Percentiles rank a stretch among this genome's conserved stretches.
Evolutionary conservation across 495 filamentous ascomycete species (phyloP).

Genomic region (Penicillium salamii): DNA sequence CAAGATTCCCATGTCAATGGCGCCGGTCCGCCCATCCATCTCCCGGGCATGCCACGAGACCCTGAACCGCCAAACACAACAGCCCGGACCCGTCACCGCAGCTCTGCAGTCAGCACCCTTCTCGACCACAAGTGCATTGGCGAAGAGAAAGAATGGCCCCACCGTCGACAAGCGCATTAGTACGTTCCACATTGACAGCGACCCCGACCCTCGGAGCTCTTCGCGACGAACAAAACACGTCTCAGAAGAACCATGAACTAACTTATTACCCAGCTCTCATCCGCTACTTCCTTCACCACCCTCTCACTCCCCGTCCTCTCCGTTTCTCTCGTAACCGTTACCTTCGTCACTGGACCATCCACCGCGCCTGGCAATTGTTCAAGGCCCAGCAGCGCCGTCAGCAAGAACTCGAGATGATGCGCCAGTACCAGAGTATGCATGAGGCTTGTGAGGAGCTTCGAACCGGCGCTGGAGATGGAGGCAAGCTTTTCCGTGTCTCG

Average conservation of each 20-base stretch:
- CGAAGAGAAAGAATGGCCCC: slow-evolving; percentile 30
- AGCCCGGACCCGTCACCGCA: slow-evolving; percentile 25
- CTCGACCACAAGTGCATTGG: slow-evolving; percentile 40
- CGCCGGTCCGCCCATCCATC: slow-evolving; percentile 28
- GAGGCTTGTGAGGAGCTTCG: slow-evolving; percentile 79
- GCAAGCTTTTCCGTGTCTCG: slow-evolving; percentile 76
- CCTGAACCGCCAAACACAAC: slow-evolving; percentile 24
- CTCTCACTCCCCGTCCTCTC: slow-evolving; percentile 70
- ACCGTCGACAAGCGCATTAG: slow-evolving; percentile 45
- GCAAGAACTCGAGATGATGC: slow-evolving; percentile 62
- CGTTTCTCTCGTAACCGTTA: slow-evolving; percentile 81
- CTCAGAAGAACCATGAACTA: slow-evolving; percentile 1
- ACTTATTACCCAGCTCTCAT: slow-evolving; percentile 47
- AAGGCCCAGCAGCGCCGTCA: slow-evolving; percentile 58
- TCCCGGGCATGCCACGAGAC: slow-evolving; percentile 27
- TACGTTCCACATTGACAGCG: slow-evolving; percentile 37
- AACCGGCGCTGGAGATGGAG: slow-evolving; percentile 65
- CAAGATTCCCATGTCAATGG: slow-evolving; percentile 37
- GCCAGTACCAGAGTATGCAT: slow-evolving; percentile 76
- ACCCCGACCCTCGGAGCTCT: slow-evolving; percentile 4
- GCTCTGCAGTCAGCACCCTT: slow-evolving; percentile 37
- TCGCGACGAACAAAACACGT: background rate
- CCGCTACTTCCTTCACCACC: slow-evolving; percentile 64
- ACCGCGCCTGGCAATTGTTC: slow-evolving; percentile 85
- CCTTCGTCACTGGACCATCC: slow-evolving; percentile 98